A percentile compares a stretch with the other conserved stretches of the same genome.
Evolutionary conservation across 495 filamentous ascomycete species (phyloP).

Genomic region (Penicillium verhagenii): DNA sequence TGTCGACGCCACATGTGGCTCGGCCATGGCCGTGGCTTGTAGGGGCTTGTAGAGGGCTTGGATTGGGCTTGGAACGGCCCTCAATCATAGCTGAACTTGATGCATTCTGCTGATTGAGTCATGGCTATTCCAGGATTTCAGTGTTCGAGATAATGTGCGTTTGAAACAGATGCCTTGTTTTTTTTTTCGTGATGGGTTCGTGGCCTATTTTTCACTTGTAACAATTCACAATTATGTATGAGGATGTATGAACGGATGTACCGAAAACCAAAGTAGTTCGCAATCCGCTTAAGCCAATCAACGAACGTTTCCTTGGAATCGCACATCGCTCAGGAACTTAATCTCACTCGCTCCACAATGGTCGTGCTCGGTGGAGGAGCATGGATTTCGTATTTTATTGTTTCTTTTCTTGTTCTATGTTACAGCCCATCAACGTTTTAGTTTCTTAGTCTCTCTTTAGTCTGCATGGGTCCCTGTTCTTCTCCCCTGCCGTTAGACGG

Average conservation of each 20-base stretch:
- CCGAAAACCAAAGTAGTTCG: conserved; percentile 14
- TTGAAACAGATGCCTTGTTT: too few species aligned
- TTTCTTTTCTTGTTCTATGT: too few species aligned
- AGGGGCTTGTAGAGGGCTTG: too few species aligned
- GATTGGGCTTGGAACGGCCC: neutral
- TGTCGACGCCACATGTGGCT: conserved; percentile 24
- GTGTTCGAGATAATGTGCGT: neutral
- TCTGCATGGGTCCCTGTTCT: neutral
- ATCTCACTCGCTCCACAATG: conserved; percentile 18
- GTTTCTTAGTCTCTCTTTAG: neutral
- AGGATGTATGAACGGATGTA: too few species aligned
- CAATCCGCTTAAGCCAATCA: conserved; percentile 20
- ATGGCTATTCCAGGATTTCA: too few species aligned
- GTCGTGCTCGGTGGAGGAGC: too few species aligned
- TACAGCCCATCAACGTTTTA: neutral
- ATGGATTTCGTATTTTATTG: too few species aligned
- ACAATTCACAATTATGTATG: too few species aligned
- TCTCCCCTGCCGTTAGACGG: conserved; percentile 17
- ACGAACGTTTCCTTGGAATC: too few species aligned
- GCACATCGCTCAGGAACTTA: conserved; percentile 26
- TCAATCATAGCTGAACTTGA: neutral
- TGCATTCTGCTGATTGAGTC: neutral
- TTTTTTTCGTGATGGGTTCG: too few species aligned
- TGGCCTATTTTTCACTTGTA: too few species aligned
- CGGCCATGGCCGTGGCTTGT: conserved; percentile 13